A percentile compares a stretch with the other conserved stretches of the same genome.
Conservation (phyloP, 1,284 basidiomycete genomes). For the Trichosporon sp. region DNA sequence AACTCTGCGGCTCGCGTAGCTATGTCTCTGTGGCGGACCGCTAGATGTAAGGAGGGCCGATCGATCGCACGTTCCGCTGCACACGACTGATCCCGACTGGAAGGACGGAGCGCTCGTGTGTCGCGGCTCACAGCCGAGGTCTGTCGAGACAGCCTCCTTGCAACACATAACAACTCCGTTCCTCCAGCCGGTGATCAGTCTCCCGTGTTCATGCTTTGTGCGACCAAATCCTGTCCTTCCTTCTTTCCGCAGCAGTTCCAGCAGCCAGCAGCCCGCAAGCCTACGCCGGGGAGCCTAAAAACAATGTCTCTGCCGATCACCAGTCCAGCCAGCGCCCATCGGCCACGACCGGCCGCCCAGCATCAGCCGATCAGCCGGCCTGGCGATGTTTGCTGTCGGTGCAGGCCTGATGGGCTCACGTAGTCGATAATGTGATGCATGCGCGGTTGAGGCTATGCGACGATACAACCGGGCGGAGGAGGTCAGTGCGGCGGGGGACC, state of each 20-base stretch:
- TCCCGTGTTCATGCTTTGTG: constrained; percentile 4
- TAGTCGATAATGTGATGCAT: constrained; percentile 21
- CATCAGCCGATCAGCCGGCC: neutral
- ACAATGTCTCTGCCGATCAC: constrained; percentile 6
- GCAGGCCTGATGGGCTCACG: constrained; percentile 2
- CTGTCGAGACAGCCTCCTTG: neutral
- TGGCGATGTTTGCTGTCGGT: neutral
- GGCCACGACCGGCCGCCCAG: neutral
- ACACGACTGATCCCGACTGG: neutral
- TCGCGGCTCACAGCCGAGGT: neutral
- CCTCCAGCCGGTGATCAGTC: neutral
- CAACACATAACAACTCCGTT: too few species aligned
- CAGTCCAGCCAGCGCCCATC: neutral
- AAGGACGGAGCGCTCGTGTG: neutral
- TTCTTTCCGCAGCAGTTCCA: neutral
- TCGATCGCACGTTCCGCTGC: neutral
- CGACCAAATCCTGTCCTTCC: neutral
- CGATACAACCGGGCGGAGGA: constrained; percentile 10
- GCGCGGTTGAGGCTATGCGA: constrained; percentile 21
- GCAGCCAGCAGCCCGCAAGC: neutral
- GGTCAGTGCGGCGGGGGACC: constrained; percentile 20
- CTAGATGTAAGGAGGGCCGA: neutral
- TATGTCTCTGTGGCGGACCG: neutral
- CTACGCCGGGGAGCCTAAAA: neutral
- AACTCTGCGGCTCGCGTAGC: neutral